These are phyloP conservation scores for Berberis thunbergii DNA, from an alignment of 164 flowering plant genomes.

Conservation along the genomic window DNA sequence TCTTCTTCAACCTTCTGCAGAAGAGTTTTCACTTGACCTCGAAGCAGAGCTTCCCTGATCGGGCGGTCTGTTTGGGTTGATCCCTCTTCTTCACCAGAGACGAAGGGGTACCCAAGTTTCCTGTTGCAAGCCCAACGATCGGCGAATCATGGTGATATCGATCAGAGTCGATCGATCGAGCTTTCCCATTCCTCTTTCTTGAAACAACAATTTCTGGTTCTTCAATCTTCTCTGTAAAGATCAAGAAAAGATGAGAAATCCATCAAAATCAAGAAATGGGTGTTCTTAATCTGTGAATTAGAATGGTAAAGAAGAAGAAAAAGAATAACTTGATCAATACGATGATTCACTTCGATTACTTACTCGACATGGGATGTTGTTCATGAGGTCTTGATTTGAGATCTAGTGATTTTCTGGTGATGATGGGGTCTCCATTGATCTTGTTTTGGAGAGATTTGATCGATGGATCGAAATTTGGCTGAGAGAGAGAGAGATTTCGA, in stretches of 20 bases:
- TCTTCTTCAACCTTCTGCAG: constrained; percentile 86
- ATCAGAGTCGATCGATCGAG: constrained; percentile 46
- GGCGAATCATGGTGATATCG: constrained; percentile 88
- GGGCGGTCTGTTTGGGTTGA: constrained; percentile 43
- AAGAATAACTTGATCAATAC: background rate
- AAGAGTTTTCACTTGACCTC: constrained; percentile 77
- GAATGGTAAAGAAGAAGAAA: background rate
- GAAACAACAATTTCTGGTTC: constrained; percentile 45
- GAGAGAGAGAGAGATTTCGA: no score
- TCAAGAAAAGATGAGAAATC: background rate
- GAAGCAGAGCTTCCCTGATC: constrained; percentile 83
- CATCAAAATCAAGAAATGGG: background rate
- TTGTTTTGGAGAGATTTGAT: no score
- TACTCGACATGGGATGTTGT: background rate
- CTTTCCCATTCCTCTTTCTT: constrained; percentile 30
- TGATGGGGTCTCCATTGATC: no score
- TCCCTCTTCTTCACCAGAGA: constrained; percentile 39
- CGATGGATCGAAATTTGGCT: no score
- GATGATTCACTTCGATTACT: background rate
- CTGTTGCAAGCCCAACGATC: constrained; percentile 67
- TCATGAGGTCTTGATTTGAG: background rate
- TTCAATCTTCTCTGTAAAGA: constrained; percentile 36
- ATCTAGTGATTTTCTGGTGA: no score
- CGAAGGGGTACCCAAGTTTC: constrained; percentile 45
- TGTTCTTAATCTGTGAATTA: background rate